Evolutionary conservation across 768 basidiomycete species (phyloP), one percentile per base, ranked within the genome.

Genomic region (Solioccasus polychromus): DNA sequence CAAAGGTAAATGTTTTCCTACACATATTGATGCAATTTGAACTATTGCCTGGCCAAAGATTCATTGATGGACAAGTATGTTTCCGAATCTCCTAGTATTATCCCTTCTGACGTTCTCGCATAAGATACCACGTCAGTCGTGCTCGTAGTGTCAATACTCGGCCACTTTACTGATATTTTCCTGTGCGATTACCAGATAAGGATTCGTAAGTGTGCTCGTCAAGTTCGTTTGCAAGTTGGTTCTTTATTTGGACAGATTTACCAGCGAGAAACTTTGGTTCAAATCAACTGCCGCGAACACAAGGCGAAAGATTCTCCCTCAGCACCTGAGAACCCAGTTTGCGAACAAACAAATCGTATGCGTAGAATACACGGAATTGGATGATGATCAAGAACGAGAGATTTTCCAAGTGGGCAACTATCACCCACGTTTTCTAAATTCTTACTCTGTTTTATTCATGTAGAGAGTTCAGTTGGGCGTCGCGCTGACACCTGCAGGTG

Each of bases 361-460:
- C 45, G 70, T 77, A 1, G 82, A 82, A 54, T 83, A 83, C 51
- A 61, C 65, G 3, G 68, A 70, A 15, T 57, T 84, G 32, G 68
- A 62, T 1, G 59, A 60, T 7, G 72, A 78, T 39, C 75, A 78
- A 55, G 87, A 86, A 52, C 73, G 83, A 23, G 85, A 84, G 55
- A 79, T 85, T 20, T 88, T 85, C 51, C 73, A 78, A 68, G 79
- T 71, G 50, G 32, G 68, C 48, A 26, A 42, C 10, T 22, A 30
- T 11, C 35, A 39, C 22, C 15, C 12, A 29, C 25, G 3, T 41
- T 26, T 5, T 12, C 35, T 29, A 11, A 30, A 12, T 46, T 28
- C 11, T 32, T 15, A 31, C 7, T 31, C 15, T 15, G 14, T 31
- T 15, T 9, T 34, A 34, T 18, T 17, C 24, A 30, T 18, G 42